A percentile compares a stretch with the other conserved stretches of the same genome.
Evolutionary conservation across 1,139 yeast species (phyloP).

Genomic region (Geotrichum reessii): DNA sequence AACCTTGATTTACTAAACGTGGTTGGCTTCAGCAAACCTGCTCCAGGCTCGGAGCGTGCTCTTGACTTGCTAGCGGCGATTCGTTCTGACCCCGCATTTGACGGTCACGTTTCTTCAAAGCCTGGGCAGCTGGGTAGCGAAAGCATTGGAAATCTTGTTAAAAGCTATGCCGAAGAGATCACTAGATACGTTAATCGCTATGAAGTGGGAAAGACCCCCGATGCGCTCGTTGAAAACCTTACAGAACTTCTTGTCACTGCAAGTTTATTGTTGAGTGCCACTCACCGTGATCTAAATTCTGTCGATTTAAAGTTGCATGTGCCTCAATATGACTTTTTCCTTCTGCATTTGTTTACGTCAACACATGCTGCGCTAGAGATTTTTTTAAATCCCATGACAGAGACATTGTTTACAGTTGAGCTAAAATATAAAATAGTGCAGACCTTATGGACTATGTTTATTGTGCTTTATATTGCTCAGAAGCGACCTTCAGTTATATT

Average conservation of each 20-base stretch:
- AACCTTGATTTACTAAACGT: conserved; percentile 4
- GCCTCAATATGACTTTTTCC: conserved; percentile 29
- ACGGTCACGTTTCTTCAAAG: conserved; percentile 14
- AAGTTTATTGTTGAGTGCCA: conserved; percentile 24
- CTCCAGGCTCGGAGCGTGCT: not conserved
- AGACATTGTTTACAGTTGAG: conserved; percentile 20
- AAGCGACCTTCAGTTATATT: conserved; percentile 26
- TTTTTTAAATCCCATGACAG: conserved; percentile 6
- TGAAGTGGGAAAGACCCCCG: conserved; percentile 1
- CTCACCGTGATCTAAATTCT: conserved; percentile 23
- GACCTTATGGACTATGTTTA: conserved; percentile 24
- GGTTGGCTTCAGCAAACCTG: conserved; percentile 10
- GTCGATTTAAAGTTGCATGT: conserved; percentile 3
- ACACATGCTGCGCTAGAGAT: conserved; percentile 31
- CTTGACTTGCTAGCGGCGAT: conserved; percentile 11
- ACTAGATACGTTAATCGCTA: conserved; percentile 3
- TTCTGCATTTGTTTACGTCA: conserved; percentile 32
- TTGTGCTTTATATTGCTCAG: conserved; percentile 25
- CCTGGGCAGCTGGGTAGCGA: not conserved
- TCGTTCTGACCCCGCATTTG: conserved; percentile 23
- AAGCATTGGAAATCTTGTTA: conserved; percentile 1
- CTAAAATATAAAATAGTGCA: conserved; percentile 19
- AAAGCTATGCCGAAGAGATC: not conserved
- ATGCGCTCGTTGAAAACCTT: not conserved
- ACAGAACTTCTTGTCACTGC: conserved; percentile 24